phyloP scores from a whole-genome alignment of 306 rosid species.

The Fagus crenata region DNA sequence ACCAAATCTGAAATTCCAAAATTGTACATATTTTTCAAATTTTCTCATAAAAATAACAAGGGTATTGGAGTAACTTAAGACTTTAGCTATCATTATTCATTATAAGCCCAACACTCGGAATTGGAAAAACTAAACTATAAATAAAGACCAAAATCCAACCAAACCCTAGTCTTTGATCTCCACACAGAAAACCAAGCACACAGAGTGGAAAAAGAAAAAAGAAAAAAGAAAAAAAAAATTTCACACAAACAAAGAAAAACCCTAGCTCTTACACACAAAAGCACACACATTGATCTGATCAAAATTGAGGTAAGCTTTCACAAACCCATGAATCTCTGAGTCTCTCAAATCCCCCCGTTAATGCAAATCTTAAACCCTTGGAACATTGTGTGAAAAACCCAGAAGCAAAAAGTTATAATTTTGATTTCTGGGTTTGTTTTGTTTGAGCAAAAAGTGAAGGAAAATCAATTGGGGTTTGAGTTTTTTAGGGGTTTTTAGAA shows the following conservation, averaged over 20 bases:
- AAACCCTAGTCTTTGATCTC: no score
- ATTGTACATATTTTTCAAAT: no score
- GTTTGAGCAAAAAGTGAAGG: conserved; percentile 27
- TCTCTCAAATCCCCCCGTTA: background rate
- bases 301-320: conserved; percentile 39
- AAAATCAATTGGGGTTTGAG: conserved; percentile 29
- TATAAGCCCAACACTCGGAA: no score
- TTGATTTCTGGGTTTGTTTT: conserved; percentile 1
- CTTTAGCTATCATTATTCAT: no score
- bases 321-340: conserved; percentile 12
- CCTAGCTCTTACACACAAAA: conserved; percentile 8
- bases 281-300: conserved; percentile 36
- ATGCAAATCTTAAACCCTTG: conserved; percentile 3
- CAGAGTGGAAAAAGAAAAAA: background rate
- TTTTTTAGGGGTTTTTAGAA: conserved; percentile 12
- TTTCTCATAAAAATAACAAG: no score
- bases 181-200: no score
- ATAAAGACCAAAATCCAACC: no score
- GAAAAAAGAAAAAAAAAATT: background rate
- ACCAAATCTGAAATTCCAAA: no score
- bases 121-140: no score
- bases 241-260: conserved; percentile 15
- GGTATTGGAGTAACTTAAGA: no score
- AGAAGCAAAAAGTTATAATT: background rate
- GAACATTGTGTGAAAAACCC: conserved; percentile 16